Base-by-base conservation (phyloP, 768 basidiomycete species). In the Kwoniella newhampshirensis region DNA sequence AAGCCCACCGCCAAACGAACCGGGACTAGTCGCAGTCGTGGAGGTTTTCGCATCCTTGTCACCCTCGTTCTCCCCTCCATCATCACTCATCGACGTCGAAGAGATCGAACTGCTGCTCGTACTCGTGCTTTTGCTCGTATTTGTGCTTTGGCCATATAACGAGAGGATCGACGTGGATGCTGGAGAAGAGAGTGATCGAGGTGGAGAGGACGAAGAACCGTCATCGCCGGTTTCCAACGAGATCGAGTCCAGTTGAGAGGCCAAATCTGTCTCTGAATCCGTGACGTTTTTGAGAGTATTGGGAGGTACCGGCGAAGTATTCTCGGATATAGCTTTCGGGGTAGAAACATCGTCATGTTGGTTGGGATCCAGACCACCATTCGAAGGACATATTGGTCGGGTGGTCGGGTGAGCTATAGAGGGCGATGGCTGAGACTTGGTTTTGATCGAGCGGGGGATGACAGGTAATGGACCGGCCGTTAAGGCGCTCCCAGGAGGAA, bases 131-230 rank as follows among this genome's bases (percentile, higher is more conserved):
- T 26, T 57, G 39, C 23, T 51, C 47, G 17, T 48, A 23, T 15
- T 49, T 32, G 32, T 32, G 32, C 32, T 23, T 28, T 56, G 54
- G 32, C 49, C 54, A 9, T 48, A 46, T 15, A 58, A 36, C 15
- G 49, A 51, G n/a, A 58, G n/a, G 28, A 58, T 23, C 3, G 56
- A 58, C 20, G 56, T 49, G 4, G 48, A 23, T 4, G 56, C 48
- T 20, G 56, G 56, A 6, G 56, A 58, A 20, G 32, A 44, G 18
- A 7, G 25, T 30, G 40, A 26, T 5, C n/a, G 47, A 15, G 18
- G 32, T 3, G 39, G 28, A 18, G 30, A 40, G 21, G 23, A 36
- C 11, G 39, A 51, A 21, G 17, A 23, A 51, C 25, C 43, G 15
- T 26, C 7, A 11, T 55, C 54, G 37, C 37, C 5, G 17, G 40